Percentiles rank a stretch among this genome's conserved stretches.
Evolutionary conservation across 768 basidiomycete species (phyloP).

Genomic region (Mycena indigotica): DNA sequence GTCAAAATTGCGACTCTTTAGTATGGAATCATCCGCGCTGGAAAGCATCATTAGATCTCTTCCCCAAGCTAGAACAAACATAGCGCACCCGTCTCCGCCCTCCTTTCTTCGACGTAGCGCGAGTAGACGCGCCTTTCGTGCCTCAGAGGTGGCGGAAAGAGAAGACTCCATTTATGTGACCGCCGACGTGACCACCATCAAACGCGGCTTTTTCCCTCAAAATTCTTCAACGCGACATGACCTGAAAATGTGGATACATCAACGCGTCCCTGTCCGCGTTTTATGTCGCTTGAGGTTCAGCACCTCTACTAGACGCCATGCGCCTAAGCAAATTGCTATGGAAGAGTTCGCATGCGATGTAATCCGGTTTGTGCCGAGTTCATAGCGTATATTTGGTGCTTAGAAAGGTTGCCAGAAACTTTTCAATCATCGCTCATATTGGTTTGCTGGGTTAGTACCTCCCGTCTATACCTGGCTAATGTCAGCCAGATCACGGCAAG

Average conservation of each 20-base stretch:
- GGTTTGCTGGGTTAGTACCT: constrained; percentile 43
- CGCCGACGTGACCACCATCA: neutral
- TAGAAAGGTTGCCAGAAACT: constrained; percentile 61
- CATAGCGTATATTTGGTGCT: neutral
- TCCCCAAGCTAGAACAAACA: no score
- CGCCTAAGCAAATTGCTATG: constrained; percentile 48
- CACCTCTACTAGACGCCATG: constrained; percentile 29
- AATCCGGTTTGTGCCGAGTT: constrained; percentile 54
- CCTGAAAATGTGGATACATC: constrained; percentile 30
- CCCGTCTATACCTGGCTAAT: neutral
- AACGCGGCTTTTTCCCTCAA: neutral
- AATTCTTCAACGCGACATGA: constrained; percentile 39
- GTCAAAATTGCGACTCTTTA: constrained; percentile 86
- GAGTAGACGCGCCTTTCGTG: constrained; percentile 77
- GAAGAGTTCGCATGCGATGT: constrained; percentile 67
- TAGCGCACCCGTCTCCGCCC: constrained; percentile 59
- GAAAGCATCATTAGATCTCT: neutral
- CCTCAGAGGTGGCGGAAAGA: constrained; percentile 76
- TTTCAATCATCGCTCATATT: constrained; percentile 96
- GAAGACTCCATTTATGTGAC: constrained; percentile 42
- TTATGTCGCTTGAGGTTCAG: constrained; percentile 33
- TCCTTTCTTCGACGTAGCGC: constrained; percentile 74
- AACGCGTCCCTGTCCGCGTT: constrained; percentile 29
- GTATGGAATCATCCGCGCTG: constrained; percentile 46
- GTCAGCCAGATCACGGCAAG: constrained; percentile 84